A percentile compares a stretch with the other conserved stretches of the same genome.
Conservation (phyloP, 257 asterid genomes). For the Solanum bulbocastanum region DNA sequence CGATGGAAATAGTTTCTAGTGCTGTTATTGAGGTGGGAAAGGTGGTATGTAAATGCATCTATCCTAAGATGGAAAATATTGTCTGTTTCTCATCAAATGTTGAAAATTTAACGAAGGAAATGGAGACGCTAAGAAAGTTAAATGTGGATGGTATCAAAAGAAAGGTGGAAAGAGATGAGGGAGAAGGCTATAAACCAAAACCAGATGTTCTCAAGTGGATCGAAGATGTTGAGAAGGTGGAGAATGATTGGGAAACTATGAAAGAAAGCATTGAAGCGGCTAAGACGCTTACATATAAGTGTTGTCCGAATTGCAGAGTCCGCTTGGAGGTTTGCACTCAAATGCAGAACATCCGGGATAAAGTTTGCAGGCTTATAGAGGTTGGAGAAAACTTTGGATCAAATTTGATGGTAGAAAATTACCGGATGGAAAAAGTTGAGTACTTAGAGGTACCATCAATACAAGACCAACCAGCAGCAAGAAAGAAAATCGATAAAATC, state of each 20-base stretch:
- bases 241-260: neutral
- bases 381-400: neutral
- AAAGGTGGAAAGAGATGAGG: neutral
- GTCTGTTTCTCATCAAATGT: neutral
- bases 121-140: no score
- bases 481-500: no score
- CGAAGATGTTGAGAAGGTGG: neutral
- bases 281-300: neutral
- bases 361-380: neutral
- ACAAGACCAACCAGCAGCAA: no score
- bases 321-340: neutral
- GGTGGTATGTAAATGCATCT: neutral
- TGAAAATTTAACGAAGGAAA: neutral
- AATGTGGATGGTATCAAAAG: no score
- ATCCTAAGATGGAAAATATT: neutral
- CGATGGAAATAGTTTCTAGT: neutral
- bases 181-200: neutral
- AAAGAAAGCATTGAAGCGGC: neutral
- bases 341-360: neutral
- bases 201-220: neutral
- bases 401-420: neutral
- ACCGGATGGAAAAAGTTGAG: no score
- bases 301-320: neutral
- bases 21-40: neutral
- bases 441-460: no score